Base-by-base conservation (phyloP, 805 yeast species). In the Starmerella riodocensis region DNA sequence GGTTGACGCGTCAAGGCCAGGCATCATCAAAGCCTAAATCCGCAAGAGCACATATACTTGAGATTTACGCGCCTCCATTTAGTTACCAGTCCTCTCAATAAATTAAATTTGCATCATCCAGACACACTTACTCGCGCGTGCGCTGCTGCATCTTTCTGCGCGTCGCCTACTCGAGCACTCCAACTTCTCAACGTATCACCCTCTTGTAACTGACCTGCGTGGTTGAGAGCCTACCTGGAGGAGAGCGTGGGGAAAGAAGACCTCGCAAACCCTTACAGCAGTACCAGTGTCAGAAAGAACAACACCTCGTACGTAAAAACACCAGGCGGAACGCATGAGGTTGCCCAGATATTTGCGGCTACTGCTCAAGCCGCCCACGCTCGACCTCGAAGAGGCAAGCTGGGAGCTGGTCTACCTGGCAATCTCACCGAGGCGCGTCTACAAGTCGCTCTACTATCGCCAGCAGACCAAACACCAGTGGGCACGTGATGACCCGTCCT, bases 401-500 rank as follows among this genome's bases (percentile, higher is more conserved):
- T 86, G 94, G 94, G 96, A 86, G 57, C 77, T 85, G 59, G 64
- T 78, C 45, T 71, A 83, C 53, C 62, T 85, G 40, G 64, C 85
- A 13, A 64, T 74, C 21, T 71, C 76, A 30, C 96, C 96, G 2
- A 73, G 77, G 52, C 76, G 81, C 45, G 93, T 85, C 53, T 85
- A 80, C 63, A 70, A 81, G 47, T 72, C 85, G 17, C 70, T 83
- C 43, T 83, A 81, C 55, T 83, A 81, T 54, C 85, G 82, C 49
- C 79, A 76, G 51, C 88, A 80, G 50, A 77, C 84, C 2, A 76
- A 74, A 53, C 72, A 77, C 50, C 72, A 74, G 47, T 84, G 93
- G 78, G 76, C 93, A 1, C 68, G 96, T 47, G 95, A 86, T 58
- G 96, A 85, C 58, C 96, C 96, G 0, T 76, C 91, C 21, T 85